Evolutionary conservation across 2,329 filamentous ascomycete genomes (phyloP).

Genomic region (Apiospora saccharicola): DNA sequence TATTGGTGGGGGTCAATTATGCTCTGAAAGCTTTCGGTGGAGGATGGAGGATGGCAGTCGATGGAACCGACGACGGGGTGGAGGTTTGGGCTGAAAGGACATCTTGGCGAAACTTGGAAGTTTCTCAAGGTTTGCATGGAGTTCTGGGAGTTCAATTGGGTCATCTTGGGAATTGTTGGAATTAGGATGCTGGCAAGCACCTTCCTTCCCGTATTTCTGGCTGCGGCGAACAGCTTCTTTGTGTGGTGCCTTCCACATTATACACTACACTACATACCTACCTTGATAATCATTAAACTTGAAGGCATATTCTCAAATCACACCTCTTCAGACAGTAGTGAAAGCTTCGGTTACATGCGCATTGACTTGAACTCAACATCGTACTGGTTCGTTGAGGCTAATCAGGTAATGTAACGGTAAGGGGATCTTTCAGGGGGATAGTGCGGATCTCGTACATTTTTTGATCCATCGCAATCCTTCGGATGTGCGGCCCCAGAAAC

Average conservation of each 20-base stretch:
- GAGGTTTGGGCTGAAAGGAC: background rate
- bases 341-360: too few relatives aligned
- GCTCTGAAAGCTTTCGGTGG: background rate
- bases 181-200: background rate
- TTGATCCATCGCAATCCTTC: background rate
- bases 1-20: background rate
- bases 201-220: background rate
- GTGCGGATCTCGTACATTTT: background rate
- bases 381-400: too few relatives aligned
- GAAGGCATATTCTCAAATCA: background rate
- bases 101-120: background rate
- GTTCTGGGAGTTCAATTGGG: background rate
- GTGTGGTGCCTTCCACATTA: background rate
- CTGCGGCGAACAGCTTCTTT: background rate
- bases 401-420: too few relatives aligned
- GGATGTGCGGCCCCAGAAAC: background rate
- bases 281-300: background rate
- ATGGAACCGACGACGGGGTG: background rate
- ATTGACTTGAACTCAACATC: too few relatives aligned
- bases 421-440: background rate
- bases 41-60: background rate
- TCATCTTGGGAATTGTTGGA: background rate
- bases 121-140: background rate
- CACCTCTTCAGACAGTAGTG: background rate
- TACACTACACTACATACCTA: background rate